phyloP scores from a whole-genome alignment of 2,329 filamentous ascomycete genomes.

The Aspergillus felis region DNA sequence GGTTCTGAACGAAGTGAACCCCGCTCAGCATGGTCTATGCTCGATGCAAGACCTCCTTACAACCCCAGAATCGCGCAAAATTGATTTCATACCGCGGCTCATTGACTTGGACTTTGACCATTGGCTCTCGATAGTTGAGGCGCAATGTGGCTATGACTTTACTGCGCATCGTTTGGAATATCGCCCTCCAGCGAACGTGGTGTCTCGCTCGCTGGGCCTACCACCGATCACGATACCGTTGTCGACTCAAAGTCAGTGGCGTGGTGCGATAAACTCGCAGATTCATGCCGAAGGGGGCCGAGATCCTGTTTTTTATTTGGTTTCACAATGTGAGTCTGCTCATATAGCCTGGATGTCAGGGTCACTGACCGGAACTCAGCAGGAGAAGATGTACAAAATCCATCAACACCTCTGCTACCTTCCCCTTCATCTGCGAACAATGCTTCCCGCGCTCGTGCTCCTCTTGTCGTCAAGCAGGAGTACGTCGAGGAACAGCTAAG shows the following conservation, averaged over 20 bases:
- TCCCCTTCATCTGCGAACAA: background rate
- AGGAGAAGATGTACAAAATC: background rate
- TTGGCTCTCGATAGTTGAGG: background rate
- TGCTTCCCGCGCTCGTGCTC: background rate
- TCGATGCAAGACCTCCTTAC: background rate
- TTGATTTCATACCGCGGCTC: background rate
- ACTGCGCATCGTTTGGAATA: conserved; percentile 4
- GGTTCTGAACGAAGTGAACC: conserved; percentile 2
- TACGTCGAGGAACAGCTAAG: conserved; percentile 20
- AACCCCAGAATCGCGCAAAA: background rate
- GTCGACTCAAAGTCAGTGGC: conserved; percentile 3
- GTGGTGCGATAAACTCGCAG: conserved; percentile 3
- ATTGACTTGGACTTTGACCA: conserved; percentile 1
- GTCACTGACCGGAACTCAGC: background rate
- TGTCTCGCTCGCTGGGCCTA: background rate
- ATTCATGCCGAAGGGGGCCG: background rate
- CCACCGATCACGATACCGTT: background rate
- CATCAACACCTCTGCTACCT: background rate
- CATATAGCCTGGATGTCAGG: background rate
- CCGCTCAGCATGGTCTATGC: background rate
- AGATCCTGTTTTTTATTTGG: conserved; percentile 2
- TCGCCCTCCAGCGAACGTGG: background rate
- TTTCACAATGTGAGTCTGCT: background rate
- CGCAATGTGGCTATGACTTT: conserved; percentile 4
- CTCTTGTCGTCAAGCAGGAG: conserved; percentile 1